These are phyloP conservation scores for Isoetes taiwanensis DNA, from an alignment of 75 land plant species.

Conservation along the genomic window DNA sequence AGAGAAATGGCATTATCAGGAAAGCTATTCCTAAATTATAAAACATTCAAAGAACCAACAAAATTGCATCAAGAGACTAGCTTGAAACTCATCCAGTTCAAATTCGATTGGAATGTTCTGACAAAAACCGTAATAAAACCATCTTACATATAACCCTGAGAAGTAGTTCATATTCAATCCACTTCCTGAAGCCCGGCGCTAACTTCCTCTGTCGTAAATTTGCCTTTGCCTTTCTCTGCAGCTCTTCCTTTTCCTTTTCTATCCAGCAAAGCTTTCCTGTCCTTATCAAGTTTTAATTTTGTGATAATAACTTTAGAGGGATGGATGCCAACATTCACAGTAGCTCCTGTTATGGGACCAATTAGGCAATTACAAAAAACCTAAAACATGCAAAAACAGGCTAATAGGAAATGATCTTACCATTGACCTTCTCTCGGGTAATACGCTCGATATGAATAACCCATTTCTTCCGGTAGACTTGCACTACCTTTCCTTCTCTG, in stretches of 20 bases:
- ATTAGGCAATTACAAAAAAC: too few relatives aligned
- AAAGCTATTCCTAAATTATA: too few relatives aligned
- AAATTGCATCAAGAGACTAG: too few relatives aligned
- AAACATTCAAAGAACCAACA: too few relatives aligned
- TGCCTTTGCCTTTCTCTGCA: conserved; percentile 49
- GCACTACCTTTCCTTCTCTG: conserved; percentile 41
- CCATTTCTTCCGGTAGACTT: conserved; percentile 37
- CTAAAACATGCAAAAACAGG: background rate
- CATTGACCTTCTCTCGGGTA: conserved; percentile 50
- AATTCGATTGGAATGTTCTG: too few relatives aligned
- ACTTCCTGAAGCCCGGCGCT: conserved; percentile 47
- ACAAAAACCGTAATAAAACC: too few relatives aligned
- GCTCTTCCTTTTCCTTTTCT: conserved; percentile 46
- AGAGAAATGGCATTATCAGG: too few relatives aligned
- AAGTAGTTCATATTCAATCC: too few relatives aligned
- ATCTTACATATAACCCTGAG: too few relatives aligned
- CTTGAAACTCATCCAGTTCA: too few relatives aligned
- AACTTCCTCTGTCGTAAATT: conserved; percentile 45
- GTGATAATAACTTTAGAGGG: conserved; percentile 47
- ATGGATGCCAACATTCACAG: conserved; percentile 48
- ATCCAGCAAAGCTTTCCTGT: conserved; percentile 37
- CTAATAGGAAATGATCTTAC: conserved; percentile 1
- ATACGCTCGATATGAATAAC: conserved; percentile 40
- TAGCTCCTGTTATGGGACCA: too few relatives aligned
- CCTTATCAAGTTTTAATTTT: conserved; percentile 50